Base-by-base conservation (phyloP, 2,329 filamentous ascomycete species). In the Arthrinium puccinioides region DNA sequence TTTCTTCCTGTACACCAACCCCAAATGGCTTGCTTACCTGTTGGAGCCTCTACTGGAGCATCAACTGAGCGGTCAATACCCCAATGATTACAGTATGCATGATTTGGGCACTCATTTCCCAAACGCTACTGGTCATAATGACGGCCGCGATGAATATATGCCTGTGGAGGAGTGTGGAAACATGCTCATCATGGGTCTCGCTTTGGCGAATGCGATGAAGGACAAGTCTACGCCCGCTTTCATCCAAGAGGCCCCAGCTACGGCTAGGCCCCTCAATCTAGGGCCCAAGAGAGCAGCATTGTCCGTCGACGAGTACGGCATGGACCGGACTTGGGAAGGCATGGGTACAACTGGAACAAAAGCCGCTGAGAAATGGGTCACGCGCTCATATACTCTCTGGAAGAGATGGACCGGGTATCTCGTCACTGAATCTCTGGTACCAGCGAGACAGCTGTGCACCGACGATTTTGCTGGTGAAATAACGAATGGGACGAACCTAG, bases 1-100 rank as follows among this genome's bases (percentile, higher is more conserved):
- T 0, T 92, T 90, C 69, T 90, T 90, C 66, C 58, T 90, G 15
- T 92, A 90, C 54, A 88, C 85, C 14, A 88, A 89, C 48, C 86
- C 86, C 3, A 70, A 76, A 41, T 90, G 85, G 84, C 65, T 89
- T 39, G 82, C 79, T 2, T 89, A 89, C 52, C 67, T 90, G 4
- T 66, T 92, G 5, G 84, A 90, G 56, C 86, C 86, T 6, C 66
- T 90, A 18, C 72, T 92, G 36, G 86, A 92, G 60, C 84, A 92
- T 56, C 85, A 85, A 67, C 62, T 85, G 18, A 87, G 83, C 52
- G 84, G 84, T 2, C 83, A 89, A 55, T 94, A 92, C 54, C 87
- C 87, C 7, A 90, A 90, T 52, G 70, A 82, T 44, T 87, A 87
- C 56, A 81, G 78, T 44, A 85, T 87, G 78, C 84, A 87, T 53